A percentile compares a stretch with the other conserved stretches of the same genome.
These are phyloP conservation scores for Phaeophleospora eucalypticola DNA, from an alignment of 2,329 filamentous ascomycete genomes.

Conservation along the genomic window DNA sequence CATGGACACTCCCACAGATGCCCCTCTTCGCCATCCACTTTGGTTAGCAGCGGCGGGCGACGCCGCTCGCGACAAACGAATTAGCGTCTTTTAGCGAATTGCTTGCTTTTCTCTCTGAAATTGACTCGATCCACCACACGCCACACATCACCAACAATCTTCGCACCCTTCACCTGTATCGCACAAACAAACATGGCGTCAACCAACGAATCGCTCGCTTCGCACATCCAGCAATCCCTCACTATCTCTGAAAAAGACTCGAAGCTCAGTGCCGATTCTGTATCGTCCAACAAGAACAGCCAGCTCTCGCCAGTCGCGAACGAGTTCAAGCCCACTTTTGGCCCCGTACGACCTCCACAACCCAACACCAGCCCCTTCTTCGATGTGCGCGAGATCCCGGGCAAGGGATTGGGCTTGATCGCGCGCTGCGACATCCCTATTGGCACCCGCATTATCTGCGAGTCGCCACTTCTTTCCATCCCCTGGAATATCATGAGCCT, in stretches of 20 bases:
- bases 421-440: slow-evolving; percentile 19
- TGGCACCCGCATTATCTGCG: slow-evolving; percentile 27
- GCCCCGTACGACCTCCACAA: background rate
- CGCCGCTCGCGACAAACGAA: too few relatives aligned
- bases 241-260: background rate
- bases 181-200: too few relatives aligned
- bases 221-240: background rate
- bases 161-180: too few relatives aligned
- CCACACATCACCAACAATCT: too few relatives aligned
- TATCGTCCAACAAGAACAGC: background rate
- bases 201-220: too few relatives aligned
- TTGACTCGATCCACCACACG: too few relatives aligned
- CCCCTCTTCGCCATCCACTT: too few relatives aligned
- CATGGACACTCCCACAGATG: too few relatives aligned
- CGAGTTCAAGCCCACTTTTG: background rate
- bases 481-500: slow-evolving; percentile 11
- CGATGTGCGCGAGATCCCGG: slow-evolving; percentile 15
- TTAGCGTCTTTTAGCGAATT: too few relatives aligned
- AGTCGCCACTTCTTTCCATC: slow-evolving; percentile 21
- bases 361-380: slow-evolving; percentile 1
- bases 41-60: too few relatives aligned
- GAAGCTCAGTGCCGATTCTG: too few relatives aligned
- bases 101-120: too few relatives aligned
- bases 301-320: background rate
- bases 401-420: slow-evolving; percentile 26